Percentiles rank a stretch among this genome's conserved stretches.
Evolutionary conservation across 106 monocot species (phyloP).

Genomic region (Dactylorhiza incarnata): DNA sequence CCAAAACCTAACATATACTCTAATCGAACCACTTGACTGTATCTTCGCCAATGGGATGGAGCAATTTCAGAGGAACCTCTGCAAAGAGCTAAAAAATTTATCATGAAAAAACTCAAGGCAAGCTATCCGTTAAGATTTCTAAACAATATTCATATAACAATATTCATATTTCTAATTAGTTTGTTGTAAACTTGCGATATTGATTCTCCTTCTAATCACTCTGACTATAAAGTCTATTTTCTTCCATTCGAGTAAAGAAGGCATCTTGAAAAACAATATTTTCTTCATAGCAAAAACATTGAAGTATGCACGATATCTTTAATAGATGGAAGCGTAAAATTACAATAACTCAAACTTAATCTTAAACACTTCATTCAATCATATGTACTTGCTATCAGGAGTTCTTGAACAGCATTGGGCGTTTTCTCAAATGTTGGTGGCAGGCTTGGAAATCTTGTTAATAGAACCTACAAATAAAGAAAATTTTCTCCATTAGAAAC

Average conservation of each 20-base stretch:
- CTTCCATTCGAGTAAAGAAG: neutral
- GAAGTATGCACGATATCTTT: neutral
- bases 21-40: neutral
- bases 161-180: neutral
- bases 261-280: neutral
- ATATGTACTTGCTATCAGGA: conserved; percentile 67
- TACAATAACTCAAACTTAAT: no score
- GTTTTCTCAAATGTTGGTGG: conserved; percentile 72
- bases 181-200: neutral
- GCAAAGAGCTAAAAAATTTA: neutral
- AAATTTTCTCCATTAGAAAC: neutral
- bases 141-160: neutral
- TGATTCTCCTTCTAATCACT: neutral
- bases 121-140: neutral
- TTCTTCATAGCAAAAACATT: neutral
- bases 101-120: neutral
- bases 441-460: conserved; percentile 88
- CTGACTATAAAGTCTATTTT: neutral
- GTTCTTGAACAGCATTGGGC: conserved; percentile 68
- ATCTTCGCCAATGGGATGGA: neutral
- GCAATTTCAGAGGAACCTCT: neutral
- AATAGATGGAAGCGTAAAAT: neutral
- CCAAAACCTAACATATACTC: neutral
- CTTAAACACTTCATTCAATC: no score
- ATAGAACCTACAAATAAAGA: conserved; percentile 42